Base-by-base conservation (phyloP, 768 basidiomycete genomes). In the Chalciporus piperatus region DNA sequence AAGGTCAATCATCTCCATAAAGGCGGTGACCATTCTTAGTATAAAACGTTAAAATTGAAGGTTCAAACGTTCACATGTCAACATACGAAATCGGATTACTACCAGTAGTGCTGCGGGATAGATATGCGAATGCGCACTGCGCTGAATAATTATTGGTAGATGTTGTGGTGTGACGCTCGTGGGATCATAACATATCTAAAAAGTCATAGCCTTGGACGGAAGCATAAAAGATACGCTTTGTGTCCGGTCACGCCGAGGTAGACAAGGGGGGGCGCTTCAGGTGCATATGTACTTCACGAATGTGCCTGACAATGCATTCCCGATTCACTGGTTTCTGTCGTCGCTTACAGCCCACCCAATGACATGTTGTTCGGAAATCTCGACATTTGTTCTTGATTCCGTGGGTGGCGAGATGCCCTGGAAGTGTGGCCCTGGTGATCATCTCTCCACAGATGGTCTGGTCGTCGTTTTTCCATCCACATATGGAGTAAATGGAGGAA, bases 221-320 rank as follows among this genome's bases (percentile, higher is more conserved):
- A 27, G 16, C 3, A 13, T 11, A 38, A 23, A 41, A 12, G 3
- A 9, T 8, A 20, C 14, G 33, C 48, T 40, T 35, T 12, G 16
- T 16, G 16, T n/a, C 16, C 33, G 7, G 16, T n/a, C n/a, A n/a
- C n/a, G n/a, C 13, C 23, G 23, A 40, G 39, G 20, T 41, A 6
- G 40, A 12, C 17, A n/a, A 6, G 47, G 12, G n/a, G 27, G 4
- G n/a, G 30, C 59, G 64, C 17, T 25, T 64, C 11, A 45, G 1
- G 7, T 10, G 13, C 5, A 61, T 1, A 10, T 65, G 64, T 0
- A 55, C 39, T 22, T 65, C 64, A 0, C 54, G 23, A 1, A 54
- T 19, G 2, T 67, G 64, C 2, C 64, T 19, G 22, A 37, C 25
- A 13, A 65, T 61, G 6, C 57, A 56, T 38, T 64, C 56, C 2